Base-by-base conservation (phyloP, 1,284 basidiomycete genomes). In the Moniliella sp. region DNA sequence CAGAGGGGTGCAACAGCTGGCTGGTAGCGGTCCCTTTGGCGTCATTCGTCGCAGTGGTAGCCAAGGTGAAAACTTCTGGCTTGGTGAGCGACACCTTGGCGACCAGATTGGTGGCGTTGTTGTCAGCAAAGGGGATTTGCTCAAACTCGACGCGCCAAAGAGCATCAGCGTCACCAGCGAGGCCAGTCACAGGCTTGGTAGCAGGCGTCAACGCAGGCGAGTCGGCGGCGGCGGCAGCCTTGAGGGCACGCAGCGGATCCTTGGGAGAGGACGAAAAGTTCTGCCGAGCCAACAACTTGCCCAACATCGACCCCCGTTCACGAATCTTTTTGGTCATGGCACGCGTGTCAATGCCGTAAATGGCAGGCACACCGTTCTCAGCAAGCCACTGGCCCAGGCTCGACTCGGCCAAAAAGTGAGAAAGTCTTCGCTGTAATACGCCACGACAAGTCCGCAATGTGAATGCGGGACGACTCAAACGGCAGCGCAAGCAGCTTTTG, bases 331-430 rank as follows among this genome's bases (percentile, higher is more conserved):
- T 94, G 36, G 91, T 97, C 61, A 99, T 71, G 36, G 80, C 82
- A 47, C 91, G 77, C 3, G 91, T 97, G 67, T 97, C 91, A 43
- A 97, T 72, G 46, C 91, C 91, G 64, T 77, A 93, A 39, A 99
- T 75, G 46, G 88, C 91, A 11, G 91, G 91, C 25, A 99, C 69
- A 31, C 74, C 76, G 59, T 88, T 82, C 64, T 94, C 83, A 65
- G 84, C 82, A 37, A 97, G 72, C 91, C 91, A 97, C 48, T 74
- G 63, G 32, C 78, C 78, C 15, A 99, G 70, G 14, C 79, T 83
- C 11, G 81, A 83, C 35, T 69, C 67, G 30, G 91, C 88, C 29
- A 94, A 73, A 67, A 80, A 91, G 64, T 99, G 91, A 50, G 84
- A 66, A 77, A 93, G 46, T 91, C 77, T 48, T 83, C 75, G 37